A percentile compares a stretch with the other conserved stretches of the same genome.
Conservation (phyloP, 2,329 filamentous ascomycete genomes). For the Ascochyta clinopodiicola region DNA sequence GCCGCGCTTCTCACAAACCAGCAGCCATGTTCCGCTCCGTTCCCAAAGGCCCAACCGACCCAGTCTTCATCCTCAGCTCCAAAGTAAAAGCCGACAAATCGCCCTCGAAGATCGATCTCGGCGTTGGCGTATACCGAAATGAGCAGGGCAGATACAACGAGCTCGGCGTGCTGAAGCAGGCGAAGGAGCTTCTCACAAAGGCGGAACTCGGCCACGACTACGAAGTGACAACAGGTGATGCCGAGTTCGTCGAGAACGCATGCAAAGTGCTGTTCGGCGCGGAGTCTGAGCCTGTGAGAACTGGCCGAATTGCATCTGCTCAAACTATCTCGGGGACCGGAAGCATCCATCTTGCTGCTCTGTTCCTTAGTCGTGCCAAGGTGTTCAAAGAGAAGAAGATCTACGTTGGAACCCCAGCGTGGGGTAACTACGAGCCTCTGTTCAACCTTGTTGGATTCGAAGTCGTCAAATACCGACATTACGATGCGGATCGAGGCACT, state of each 20-base stretch:
- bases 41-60: slow-evolving; percentile 36
- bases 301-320: slow-evolving; percentile 41
- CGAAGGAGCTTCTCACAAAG: slow-evolving; percentile 18
- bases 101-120: slow-evolving; percentile 46
- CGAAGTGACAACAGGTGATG: slow-evolving; percentile 45
- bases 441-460: slow-evolving; percentile 41
- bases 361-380: slow-evolving; percentile 37
- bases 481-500: slow-evolving; percentile 28
- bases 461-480: slow-evolving; percentile 40
- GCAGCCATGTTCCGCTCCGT: slow-evolving; percentile 33
- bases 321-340: slow-evolving; percentile 52
- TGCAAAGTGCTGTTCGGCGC: slow-evolving; percentile 42
- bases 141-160: slow-evolving; percentile 45
- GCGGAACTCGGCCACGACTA: slow-evolving; percentile 33
- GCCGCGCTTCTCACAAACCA: not conserved
- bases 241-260: slow-evolving; percentile 39
- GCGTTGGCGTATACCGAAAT: slow-evolving; percentile 49
- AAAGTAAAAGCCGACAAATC: slow-evolving; percentile 38
- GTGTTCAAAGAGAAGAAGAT: slow-evolving; percentile 28
- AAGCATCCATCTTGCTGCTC: slow-evolving; percentile 46
- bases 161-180: slow-evolving; percentile 32
- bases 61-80: slow-evolving; percentile 45
- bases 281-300: slow-evolving; percentile 5
- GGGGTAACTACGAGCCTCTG: slow-evolving; percentile 47
- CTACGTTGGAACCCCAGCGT: slow-evolving; percentile 43